Conservation (phyloP, 495 filamentous ascomycete genomes). For the Oidiodendron maius region DNA sequence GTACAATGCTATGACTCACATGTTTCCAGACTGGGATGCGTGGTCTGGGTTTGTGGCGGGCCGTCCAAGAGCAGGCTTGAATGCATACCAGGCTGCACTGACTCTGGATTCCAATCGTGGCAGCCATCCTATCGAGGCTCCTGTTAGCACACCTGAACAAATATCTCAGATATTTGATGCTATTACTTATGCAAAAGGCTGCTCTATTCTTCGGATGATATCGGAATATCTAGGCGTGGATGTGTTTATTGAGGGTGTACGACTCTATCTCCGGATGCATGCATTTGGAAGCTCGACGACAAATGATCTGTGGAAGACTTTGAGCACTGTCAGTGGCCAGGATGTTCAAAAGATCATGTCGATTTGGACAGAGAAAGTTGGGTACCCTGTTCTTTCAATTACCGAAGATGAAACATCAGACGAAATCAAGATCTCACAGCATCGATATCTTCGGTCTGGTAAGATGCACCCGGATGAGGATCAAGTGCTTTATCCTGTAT, state of each 20-base stretch:
- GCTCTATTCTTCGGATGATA: conserved; percentile 94
- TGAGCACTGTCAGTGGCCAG: conserved; percentile 87
- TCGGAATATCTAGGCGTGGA: conserved; percentile 93
- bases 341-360: conserved; percentile 73
- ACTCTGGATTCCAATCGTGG: conserved; percentile 85
- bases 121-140: conserved; percentile 85
- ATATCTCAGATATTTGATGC: conserved; percentile 99
- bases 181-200: conserved; percentile 96
- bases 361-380: conserved; percentile 75
- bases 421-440: conserved; percentile 64
- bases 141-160: conserved; percentile 89
- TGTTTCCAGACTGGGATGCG: conserved; percentile 99
- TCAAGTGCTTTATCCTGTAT: conserved; percentile 68
- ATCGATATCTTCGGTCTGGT: conserved; percentile 67
- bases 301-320: conserved; percentile 82
- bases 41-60: conserved; percentile 91
- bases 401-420: conserved; percentile 52
- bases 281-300: conserved; percentile 84
- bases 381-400: conserved; percentile 67
- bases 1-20: conserved; percentile 68
- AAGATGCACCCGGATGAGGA: conserved; percentile 82
- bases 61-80: too few relatives aligned
- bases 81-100: conserved; percentile 82
- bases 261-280: conserved; percentile 90
- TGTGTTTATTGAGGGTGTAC: conserved; percentile 86